Evolutionary conservation across 108 stramenopile species (phyloP).

Genomic region (Chaetoceros tenuissimus): DNA sequence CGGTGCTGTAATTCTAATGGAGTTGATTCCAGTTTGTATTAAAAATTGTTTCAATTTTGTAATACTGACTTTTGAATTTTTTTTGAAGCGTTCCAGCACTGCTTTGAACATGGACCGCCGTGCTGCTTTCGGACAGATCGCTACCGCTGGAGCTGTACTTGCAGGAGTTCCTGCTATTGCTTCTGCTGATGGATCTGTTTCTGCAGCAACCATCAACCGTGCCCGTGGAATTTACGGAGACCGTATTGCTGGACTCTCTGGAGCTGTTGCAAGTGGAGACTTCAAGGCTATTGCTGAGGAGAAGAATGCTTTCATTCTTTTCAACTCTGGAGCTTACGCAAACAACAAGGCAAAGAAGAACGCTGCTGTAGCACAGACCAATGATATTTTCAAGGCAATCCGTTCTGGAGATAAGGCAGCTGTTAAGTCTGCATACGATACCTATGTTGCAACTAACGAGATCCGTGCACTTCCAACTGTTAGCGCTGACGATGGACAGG

Average conservation of each 20-base stretch:
- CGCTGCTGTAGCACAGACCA: slow-evolving; percentile 62
- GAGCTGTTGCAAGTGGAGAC: slow-evolving; percentile 78
- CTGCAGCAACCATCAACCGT: slow-evolving; percentile 56
- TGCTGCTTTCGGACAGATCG: slow-evolving; percentile 77
- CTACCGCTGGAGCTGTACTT: slow-evolving; percentile 51
- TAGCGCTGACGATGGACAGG: slow-evolving; percentile 49
- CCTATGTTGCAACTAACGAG: slow-evolving; percentile 46
- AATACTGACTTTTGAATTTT: no score
- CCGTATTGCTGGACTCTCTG: slow-evolving; percentile 78
- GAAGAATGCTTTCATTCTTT: slow-evolving; percentile 90
- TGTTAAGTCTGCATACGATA: slow-evolving; percentile 59
- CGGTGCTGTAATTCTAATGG: not conserved
- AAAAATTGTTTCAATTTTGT: not conserved
- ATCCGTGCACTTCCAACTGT: slow-evolving; percentile 27
- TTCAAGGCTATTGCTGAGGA: slow-evolving; percentile 81
- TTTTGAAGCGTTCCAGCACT: slow-evolving; percentile 72
- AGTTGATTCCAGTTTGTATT: no score
- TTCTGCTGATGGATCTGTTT: slow-evolving; percentile 85
- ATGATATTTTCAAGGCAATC: slow-evolving; percentile 77
- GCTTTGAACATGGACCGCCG: slow-evolving; percentile 83
- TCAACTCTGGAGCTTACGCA: slow-evolving; percentile 88
- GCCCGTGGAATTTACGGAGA: slow-evolving; percentile 77
- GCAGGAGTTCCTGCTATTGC: slow-evolving; percentile 59
- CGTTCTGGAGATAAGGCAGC: slow-evolving; percentile 63
- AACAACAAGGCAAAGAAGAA: slow-evolving; percentile 46